Base-by-base conservation (phyloP, 352 stramenopile species). In the Phytophthora sansomeana region DNA sequence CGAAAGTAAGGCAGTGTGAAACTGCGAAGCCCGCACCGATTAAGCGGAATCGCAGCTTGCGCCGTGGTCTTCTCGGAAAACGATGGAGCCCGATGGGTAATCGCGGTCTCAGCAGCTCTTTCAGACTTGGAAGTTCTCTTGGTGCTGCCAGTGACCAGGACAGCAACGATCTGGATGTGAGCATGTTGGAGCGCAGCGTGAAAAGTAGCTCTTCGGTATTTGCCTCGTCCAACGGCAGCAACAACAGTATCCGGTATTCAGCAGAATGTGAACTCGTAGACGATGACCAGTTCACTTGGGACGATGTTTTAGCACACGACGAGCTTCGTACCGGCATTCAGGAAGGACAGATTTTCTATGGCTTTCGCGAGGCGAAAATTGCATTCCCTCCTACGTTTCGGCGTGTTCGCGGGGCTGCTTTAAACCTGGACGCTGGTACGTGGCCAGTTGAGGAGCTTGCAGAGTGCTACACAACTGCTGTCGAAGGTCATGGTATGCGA, bases 301-400 rank as follows among this genome's bases (percentile, higher is more conserved):
- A 90, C 10, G 82, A 91, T 26, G 67, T 92, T 17, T 60, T 92
- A 21, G 63, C 41, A 11, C 88, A 95, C 55, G 88, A 96, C 59
- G 88, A 96, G 47, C 72, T 96, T 10, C 74, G 68, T 4, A 81
- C 79, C 54, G 70, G 81, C 43, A 87, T 93, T 69, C 58, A 52
- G n/a, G 52, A 73, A 33, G 63, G 38, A 53, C 47, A 89, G 64
- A 74, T 96, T 54, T 90, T 94, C 51, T 90, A 86, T 54, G 85
- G 86, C 26, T 96, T 96, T 57, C 69, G 81, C 29, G 88, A 96
- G 56, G 72, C 75, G 1, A 75, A 72, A n/a, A 94, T 96, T 67
- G 63, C 72, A 26, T 96, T 96, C 53, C 78, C 86, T 8, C 88
- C 88, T 19, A 92, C 86, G 0, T 96, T 89, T 30, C 83, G 88